A percentile compares a stretch with the other conserved stretches of the same genome.
Evolutionary conservation across 2,329 filamentous ascomycete genomes (phyloP).

Genomic region (Lizonia empirigonia): DNA sequence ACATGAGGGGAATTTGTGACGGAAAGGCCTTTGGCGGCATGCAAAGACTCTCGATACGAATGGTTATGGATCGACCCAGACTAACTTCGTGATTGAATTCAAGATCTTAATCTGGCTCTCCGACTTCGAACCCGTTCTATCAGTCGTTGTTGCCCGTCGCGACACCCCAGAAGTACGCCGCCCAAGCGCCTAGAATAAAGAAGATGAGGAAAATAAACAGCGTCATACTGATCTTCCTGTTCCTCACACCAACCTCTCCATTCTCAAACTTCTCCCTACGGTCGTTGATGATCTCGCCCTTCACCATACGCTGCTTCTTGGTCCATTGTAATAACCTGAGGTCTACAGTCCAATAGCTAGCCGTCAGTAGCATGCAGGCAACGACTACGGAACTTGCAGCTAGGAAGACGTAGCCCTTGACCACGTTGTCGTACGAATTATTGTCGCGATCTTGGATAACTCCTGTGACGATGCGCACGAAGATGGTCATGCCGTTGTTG

Average conservation of each 20-base stretch:
- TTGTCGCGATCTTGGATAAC: conserved; percentile 64
- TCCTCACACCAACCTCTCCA: conserved; percentile 43
- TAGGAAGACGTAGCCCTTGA: conserved; percentile 62
- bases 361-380: conserved; percentile 48
- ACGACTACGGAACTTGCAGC: conserved; percentile 58
- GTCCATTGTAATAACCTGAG: conserved; percentile 63
- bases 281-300: conserved; percentile 53
- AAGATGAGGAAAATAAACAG: conserved; percentile 55
- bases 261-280: conserved; percentile 51
- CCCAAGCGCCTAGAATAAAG: conserved; percentile 60
- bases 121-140: neutral
- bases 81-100: too few species aligned
- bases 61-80: too few species aligned
- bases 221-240: conserved; percentile 46
- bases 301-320: conserved; percentile 57
- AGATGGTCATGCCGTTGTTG: conserved; percentile 68
- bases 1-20: too few species aligned
- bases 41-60: too few species aligned
- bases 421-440: conserved; percentile 61
- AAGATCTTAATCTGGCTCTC: too few species aligned
- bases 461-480: conserved; percentile 63
- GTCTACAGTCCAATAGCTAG: conserved; percentile 50
- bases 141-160: conserved; percentile 55
- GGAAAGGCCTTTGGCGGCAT: too few species aligned
- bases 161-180: conserved; percentile 66